Evolutionary conservation across 345 rosid species (phyloP).

Genomic region (Cochlearia excelsa): DNA sequence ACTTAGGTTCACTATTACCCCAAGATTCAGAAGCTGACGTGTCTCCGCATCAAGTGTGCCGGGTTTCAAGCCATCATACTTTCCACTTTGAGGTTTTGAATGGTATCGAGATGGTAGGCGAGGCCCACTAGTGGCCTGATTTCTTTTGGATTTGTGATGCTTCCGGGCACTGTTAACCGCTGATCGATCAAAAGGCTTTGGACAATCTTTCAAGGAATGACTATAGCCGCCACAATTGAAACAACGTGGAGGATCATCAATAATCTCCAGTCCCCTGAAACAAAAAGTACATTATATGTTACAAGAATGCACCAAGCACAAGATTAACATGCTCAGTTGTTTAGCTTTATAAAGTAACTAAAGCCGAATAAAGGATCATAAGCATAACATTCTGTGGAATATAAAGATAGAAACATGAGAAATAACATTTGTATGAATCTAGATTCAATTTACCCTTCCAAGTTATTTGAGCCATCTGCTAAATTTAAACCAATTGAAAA

Average conservation of each 20-base stretch:
- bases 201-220: slow-evolving; percentile 85
- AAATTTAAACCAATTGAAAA: slow-evolving; percentile 68
- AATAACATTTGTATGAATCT: not conserved
- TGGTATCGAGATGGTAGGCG: slow-evolving; percentile 71
- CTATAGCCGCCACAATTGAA: slow-evolving; percentile 92
- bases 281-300: slow-evolving; percentile 21
- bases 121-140: slow-evolving; percentile 50
- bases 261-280: slow-evolving; percentile 69
- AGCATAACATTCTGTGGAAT: not conserved
- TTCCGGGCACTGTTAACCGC: slow-evolving; percentile 86
- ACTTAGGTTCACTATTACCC: slow-evolving; percentile 50
- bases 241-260: slow-evolving; percentile 78
- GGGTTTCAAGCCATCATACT: slow-evolving; percentile 81
- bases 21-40: slow-evolving; percentile 68
- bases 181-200: slow-evolving; percentile 74
- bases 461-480: slow-evolving; percentile 57
- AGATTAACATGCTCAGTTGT: slow-evolving; percentile 8
- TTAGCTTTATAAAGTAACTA: not conserved
- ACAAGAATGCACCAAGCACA: slow-evolving; percentile 4
- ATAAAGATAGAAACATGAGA: slow-evolving; percentile 2
- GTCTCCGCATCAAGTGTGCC: slow-evolving; percentile 85
- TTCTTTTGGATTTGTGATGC: slow-evolving; percentile 63
- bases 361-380: slow-evolving; percentile 4
- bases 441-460: slow-evolving; percentile 54
- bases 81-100: slow-evolving; percentile 67